phyloP scores from a whole-genome alignment of 345 rosid genomes.

The Ricinus communis region DNA sequence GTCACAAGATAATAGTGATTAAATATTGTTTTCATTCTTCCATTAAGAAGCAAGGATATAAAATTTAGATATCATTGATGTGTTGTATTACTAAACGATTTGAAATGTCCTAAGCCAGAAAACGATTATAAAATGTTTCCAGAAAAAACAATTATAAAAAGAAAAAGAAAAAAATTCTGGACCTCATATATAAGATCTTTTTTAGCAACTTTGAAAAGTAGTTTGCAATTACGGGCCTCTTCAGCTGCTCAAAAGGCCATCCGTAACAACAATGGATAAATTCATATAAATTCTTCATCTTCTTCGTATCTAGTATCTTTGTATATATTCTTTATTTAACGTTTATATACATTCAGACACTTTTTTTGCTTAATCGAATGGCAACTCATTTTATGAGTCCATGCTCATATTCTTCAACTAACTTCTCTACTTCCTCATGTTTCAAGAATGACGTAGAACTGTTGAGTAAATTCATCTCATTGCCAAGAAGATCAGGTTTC shows the following conservation, averaged over 20 bases:
- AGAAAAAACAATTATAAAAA: neutral
- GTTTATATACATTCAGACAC: neutral
- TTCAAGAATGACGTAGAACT: constrained; percentile 32
- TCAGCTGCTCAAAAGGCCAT: constrained; percentile 15
- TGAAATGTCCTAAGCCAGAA: too few relatives aligned
- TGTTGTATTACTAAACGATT: too few relatives aligned
- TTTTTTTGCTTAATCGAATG: constrained; percentile 37
- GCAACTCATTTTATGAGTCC: constrained; percentile 45
- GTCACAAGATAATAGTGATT: too few relatives aligned
- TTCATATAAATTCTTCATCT: neutral
- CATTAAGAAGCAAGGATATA: too few relatives aligned
- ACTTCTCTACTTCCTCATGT: constrained; percentile 30
- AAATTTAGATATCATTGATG: too few relatives aligned
- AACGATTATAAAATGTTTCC: too few relatives aligned
- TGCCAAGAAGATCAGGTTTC: constrained; percentile 41
- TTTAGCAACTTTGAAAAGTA: neutral
- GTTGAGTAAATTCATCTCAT: constrained; percentile 28
- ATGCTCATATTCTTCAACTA: constrained; percentile 40
- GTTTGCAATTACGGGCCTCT: neutral
- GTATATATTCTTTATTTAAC: neutral
- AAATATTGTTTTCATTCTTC: too few relatives aligned
- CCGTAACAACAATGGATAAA: neutral
- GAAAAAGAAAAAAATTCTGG: constrained; percentile 13
- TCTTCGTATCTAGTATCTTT: neutral
- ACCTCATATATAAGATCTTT: constrained; percentile 33